Conservation (phyloP, 2,329 filamentous ascomycete species). For the Macrophomina pseudophaseolina region DNA sequence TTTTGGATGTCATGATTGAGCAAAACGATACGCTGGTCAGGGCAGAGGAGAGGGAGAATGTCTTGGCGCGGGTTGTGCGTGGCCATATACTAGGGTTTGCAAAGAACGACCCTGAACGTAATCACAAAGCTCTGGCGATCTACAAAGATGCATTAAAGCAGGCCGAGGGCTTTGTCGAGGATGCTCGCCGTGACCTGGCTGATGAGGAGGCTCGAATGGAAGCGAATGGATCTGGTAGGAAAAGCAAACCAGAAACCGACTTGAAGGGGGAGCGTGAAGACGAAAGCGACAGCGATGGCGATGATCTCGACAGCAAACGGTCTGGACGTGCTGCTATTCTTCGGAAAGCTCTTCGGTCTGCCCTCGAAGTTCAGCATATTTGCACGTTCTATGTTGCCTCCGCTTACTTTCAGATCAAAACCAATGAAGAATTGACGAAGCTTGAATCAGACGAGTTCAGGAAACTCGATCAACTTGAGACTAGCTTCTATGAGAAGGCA, state of each 20-base stretch:
- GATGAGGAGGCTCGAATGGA: conserved; percentile 52
- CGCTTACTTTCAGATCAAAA: conserved; percentile 81
- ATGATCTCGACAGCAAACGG: conserved; percentile 44
- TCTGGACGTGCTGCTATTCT: conserved; percentile 59
- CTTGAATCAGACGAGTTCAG: conserved; percentile 71
- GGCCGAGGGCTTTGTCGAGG: conserved; percentile 59
- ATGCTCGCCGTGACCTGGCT: conserved; percentile 67
- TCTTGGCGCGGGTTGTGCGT: conserved; percentile 67
- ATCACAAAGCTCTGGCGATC: conserved; percentile 69
- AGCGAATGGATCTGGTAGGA: conserved; percentile 37
- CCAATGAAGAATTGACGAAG: conserved; percentile 65
- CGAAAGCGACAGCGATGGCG: conserved; percentile 43
- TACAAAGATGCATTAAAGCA: conserved; percentile 63
- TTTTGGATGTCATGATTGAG: conserved; percentile 90
- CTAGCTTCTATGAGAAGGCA: conserved; percentile 75
- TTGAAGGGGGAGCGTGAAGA: conserved; percentile 33
- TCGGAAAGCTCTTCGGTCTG: conserved; percentile 70
- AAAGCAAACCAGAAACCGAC: conserved; percentile 31
- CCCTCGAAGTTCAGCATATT: conserved; percentile 80
- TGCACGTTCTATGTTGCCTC: conserved; percentile 86
- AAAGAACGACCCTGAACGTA: conserved; percentile 56
- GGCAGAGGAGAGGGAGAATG: conserved; percentile 69
- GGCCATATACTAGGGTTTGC: conserved; percentile 83
- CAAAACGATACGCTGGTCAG: conserved; percentile 73
- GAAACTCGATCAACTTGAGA: conserved; percentile 71